These are phyloP conservation scores for Ormosia semicastrata DNA, from an alignment of 306 rosid species.

Conservation along the genomic window DNA sequence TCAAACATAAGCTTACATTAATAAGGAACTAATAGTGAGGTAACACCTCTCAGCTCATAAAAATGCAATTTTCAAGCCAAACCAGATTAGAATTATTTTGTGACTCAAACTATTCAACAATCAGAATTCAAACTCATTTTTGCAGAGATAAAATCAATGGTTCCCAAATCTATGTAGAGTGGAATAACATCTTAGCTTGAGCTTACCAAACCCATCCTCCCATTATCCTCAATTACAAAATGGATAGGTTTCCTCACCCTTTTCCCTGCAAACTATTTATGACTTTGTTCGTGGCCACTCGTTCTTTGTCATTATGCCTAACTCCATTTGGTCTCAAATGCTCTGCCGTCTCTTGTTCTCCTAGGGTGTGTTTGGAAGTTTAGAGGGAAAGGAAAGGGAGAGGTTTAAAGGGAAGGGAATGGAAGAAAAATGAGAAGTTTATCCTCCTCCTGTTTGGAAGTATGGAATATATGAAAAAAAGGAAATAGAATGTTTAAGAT, in stretches of 20 bases:
- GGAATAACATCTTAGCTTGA: background rate
- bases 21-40: background rate
- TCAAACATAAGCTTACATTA: background rate
- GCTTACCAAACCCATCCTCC: background rate
- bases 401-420: too few species aligned
- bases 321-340: background rate
- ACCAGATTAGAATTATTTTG: too few species aligned
- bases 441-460: too few species aligned
- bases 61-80: background rate
- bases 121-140: background rate
- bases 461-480: too few species aligned
- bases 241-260: background rate
- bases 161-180: background rate
- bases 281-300: background rate
- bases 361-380: too few species aligned
- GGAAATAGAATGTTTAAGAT: too few species aligned
- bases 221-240: background rate
- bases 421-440: too few species aligned
- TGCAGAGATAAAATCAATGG: background rate
- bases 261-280: background rate
- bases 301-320: background rate
- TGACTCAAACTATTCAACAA: background rate
- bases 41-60: background rate
- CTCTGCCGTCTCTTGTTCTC: background rate
- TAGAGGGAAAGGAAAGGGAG: too few species aligned